These are phyloP conservation scores for Trichoderma reesei DNA, from an alignment of 495 filamentous ascomycete species.

Conservation along the genomic window DNA sequence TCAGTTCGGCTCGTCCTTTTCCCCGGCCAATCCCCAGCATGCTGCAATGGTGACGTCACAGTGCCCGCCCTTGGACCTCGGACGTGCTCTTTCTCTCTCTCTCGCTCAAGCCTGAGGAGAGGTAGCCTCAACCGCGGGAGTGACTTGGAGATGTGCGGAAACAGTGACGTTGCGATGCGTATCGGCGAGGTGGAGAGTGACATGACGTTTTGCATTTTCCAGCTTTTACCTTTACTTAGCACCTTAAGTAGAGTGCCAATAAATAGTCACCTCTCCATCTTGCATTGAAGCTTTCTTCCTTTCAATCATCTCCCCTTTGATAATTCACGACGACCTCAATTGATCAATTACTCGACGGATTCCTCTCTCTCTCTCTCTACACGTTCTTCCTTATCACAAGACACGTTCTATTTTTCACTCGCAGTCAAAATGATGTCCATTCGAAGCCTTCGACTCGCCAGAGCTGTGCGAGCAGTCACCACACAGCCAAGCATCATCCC, in stretches of 20 bases:
- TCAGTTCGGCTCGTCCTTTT: no score
- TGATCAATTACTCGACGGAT: no score
- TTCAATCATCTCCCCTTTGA: no score
- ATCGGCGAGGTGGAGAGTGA: neutral
- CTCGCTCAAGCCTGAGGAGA: no score
- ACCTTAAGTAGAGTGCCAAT: no score
- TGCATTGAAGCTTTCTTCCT: no score
- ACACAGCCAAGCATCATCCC: no score
- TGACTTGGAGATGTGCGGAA: neutral
- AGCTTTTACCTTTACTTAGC: neutral
- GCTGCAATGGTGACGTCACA: conserved; percentile 5
- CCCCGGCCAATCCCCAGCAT: no score
- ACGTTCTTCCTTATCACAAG: neutral
- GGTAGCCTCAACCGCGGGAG: neutral
- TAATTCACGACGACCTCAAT: no score
- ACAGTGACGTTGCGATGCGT: neutral
- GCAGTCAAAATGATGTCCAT: neutral
- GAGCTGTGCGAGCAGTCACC: neutral
- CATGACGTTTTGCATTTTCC: neutral
- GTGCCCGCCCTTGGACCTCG: neutral
- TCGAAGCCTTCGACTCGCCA: no score
- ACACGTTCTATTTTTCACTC: neutral
- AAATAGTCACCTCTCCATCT: no score
- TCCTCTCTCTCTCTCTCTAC: neutral
- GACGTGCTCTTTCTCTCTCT: no score